Percentiles rank a stretch among this genome's conserved stretches.
phyloP scores from a whole-genome alignment of 139 green algal species.

The Tetradesmus lagerheimii region DNA sequence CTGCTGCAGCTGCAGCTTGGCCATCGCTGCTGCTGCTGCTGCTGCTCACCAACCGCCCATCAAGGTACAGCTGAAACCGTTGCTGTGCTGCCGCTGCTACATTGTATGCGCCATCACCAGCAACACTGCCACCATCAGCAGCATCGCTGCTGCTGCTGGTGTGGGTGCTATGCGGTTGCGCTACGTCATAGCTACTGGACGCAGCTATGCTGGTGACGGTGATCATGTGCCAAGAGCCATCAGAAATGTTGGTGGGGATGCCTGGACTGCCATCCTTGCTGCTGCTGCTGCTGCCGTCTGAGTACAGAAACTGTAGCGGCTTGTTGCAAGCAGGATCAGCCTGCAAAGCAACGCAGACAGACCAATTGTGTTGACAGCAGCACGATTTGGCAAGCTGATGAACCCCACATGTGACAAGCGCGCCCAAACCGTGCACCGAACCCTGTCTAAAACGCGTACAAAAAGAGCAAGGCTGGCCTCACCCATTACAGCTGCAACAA shows the following conservation, averaged over 20 bases:
- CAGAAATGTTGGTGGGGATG: not conserved
- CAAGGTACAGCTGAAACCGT: not conserved
- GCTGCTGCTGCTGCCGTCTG: not conserved
- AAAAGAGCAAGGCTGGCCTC: no score
- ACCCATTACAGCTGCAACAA: no score
- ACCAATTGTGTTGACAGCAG: not conserved
- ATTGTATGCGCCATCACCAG: not conserved
- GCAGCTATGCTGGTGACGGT: not conserved
- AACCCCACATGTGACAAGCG: no score
- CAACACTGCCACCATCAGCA: not conserved
- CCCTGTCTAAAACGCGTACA: no score
- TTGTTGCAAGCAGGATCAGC: not conserved
- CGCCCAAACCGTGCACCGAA: no score
- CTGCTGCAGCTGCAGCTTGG: not conserved
- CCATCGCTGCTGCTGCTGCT: not conserved
- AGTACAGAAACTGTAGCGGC: not conserved
- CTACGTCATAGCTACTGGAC: not conserved
- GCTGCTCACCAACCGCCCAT: conserved; percentile 15
- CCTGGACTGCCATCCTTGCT: not conserved
- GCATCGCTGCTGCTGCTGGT: no score
- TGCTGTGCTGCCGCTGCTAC: not conserved
- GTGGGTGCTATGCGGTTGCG: no score
- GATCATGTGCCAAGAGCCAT: conserved; percentile 7
- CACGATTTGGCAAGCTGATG: no score
- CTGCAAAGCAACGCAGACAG: not conserved